A percentile compares a stretch with the other conserved stretches of the same genome.
Conservation (phyloP, 2,329 filamentous ascomycete genomes). For the Rhytidhysteron rufulum region DNA sequence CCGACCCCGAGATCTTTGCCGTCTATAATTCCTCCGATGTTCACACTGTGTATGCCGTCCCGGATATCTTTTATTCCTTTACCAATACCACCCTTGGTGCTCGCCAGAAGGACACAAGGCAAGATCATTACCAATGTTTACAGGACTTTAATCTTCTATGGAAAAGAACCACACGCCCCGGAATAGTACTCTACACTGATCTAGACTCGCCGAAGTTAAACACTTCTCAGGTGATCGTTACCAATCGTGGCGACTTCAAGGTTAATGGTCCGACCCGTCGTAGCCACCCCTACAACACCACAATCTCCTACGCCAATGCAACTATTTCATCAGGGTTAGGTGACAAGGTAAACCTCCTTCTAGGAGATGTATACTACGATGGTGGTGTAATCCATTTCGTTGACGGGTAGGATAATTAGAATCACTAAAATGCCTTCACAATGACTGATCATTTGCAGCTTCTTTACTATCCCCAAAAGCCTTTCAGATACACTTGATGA, state of each 20-base stretch:
- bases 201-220: too few species aligned
- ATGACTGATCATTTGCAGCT: too few species aligned
- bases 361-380: background rate
- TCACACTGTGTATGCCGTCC: background rate
- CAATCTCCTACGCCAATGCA: background rate
- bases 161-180: too few species aligned
- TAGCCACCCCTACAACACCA: background rate
- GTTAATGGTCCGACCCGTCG: background rate
- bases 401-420: background rate
- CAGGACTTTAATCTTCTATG: too few species aligned
- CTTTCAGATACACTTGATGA: background rate
- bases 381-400: background rate
- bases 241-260: background rate
- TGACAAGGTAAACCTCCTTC: background rate
- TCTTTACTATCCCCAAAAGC: background rate
- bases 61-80: too few species aligned
- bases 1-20: slow-evolving; percentile 1
- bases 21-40: background rate
- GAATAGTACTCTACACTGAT: too few species aligned
- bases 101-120: too few species aligned
- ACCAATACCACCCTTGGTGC: too few species aligned
- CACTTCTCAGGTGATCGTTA: background rate
- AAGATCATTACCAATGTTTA: too few species aligned
- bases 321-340: background rate
- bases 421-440: background rate